These are phyloP conservation scores for Terfezia claveryi DNA, from an alignment of 495 filamentous ascomycete genomes.

Conservation along the genomic window DNA sequence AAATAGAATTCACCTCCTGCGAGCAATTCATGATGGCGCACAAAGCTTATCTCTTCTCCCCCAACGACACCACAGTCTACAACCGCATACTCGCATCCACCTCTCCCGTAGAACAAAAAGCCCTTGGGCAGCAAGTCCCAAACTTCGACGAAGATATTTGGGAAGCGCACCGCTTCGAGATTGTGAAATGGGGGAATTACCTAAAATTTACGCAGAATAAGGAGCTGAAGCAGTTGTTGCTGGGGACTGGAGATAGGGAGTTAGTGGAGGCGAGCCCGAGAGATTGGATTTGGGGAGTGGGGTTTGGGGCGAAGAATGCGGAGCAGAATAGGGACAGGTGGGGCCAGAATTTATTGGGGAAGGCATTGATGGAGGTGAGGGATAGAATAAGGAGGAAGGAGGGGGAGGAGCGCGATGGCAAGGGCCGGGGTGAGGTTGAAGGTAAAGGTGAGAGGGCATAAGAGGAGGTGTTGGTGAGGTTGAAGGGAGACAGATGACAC, in stretches of 20 bases:
- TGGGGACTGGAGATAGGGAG: slow-evolving; percentile 36
- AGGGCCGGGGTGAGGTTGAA: too few relatives aligned
- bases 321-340: slow-evolving; percentile 28
- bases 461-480: too few relatives aligned
- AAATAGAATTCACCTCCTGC: neutral
- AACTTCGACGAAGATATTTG: slow-evolving; percentile 33
- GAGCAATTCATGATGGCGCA: slow-evolving; percentile 38
- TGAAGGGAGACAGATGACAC: too few relatives aligned
- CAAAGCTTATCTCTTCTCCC: slow-evolving; percentile 34
- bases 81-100: slow-evolving; percentile 24
- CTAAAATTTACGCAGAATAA: slow-evolving; percentile 33
- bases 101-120: slow-evolving; percentile 26
- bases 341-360: slow-evolving; percentile 48
- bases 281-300: slow-evolving; percentile 47
- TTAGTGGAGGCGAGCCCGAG: slow-evolving; percentile 41
- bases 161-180: slow-evolving; percentile 28
- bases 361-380: slow-evolving; percentile 22
- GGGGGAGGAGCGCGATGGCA: neutral
- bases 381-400: slow-evolving; percentile 6
- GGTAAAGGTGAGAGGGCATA: too few relatives aligned
- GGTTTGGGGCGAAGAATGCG: slow-evolving; percentile 31
- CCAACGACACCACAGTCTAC: slow-evolving; percentile 19
- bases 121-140: slow-evolving; percentile 34
- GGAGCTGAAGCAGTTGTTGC: slow-evolving; percentile 25
- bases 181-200: slow-evolving; percentile 38